Evolutionary conservation across 202 grass and related monocot species (phyloP).

Genomic region (Setaria italica): DNA sequence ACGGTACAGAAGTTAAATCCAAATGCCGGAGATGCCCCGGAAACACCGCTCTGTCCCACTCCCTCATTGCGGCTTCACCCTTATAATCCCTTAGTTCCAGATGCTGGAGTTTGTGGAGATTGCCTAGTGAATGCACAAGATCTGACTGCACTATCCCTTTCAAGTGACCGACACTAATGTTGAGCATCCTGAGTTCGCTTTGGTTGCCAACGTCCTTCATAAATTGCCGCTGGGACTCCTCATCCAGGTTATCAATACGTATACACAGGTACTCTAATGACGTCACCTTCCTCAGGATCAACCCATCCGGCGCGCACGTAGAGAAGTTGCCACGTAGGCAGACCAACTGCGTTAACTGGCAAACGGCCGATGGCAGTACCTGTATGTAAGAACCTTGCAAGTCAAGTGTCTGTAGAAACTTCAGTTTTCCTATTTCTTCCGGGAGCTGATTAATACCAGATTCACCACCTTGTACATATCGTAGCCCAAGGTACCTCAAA

Average conservation of each 20-base stretch:
- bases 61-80: background rate
- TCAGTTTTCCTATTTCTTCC: too few species aligned
- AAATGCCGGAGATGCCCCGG: background rate
- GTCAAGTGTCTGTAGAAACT: background rate
- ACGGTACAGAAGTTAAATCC: fast-evolving
- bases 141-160: background rate
- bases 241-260: background rate
- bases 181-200: background rate
- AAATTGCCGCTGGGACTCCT: background rate
- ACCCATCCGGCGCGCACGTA: background rate
- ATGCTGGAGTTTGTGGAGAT: too few species aligned
- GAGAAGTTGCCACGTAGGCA: background rate
- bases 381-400: fast-evolving
- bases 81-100: too few species aligned
- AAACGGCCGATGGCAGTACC: background rate
- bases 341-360: background rate
- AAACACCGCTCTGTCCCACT: background rate
- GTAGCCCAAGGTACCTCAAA: too few species aligned
- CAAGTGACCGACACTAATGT: too few species aligned
- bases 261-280: background rate
- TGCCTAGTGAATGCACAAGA: too few species aligned
- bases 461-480: too few species aligned
- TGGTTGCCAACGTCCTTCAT: background rate
- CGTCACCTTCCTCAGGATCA: background rate
- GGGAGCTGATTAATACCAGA: too few species aligned